Conservation (phyloP, 2,329 filamentous ascomycete genomes). For the Fusarium coicis region DNA sequence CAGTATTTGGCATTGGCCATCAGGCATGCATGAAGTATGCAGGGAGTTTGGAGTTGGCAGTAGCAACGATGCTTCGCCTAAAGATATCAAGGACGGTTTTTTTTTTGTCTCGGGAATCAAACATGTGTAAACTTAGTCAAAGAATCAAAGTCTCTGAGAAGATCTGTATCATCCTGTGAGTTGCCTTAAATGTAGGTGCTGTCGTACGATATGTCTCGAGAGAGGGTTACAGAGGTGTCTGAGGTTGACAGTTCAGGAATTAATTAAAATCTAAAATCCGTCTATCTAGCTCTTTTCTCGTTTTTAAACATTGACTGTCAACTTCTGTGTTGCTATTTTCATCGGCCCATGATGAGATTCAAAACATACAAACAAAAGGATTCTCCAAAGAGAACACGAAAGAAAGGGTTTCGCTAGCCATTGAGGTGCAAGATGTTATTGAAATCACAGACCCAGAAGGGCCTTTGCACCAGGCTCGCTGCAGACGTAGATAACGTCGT, state of each 20-base stretch:
- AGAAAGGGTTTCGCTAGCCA: constrained; percentile 15
- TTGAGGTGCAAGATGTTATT: background rate
- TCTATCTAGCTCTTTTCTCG: constrained; percentile 25
- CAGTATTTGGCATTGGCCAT: constrained; percentile 10
- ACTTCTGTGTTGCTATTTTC: background rate
- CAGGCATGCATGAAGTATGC: background rate
- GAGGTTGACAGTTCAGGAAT: background rate
- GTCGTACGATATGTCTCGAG: background rate
- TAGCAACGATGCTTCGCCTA: background rate
- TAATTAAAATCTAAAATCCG: background rate
- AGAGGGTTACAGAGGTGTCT: background rate
- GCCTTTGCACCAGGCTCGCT: constrained; percentile 89
- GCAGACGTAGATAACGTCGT: constrained; percentile 94
- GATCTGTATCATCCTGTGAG: background rate
- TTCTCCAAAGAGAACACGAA: constrained; percentile 33
- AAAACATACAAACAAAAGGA: constrained; percentile 27
- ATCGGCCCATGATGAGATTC: background rate
- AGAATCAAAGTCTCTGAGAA: background rate
- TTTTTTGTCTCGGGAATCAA: background rate
- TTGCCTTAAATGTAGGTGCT: background rate
- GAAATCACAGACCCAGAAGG: constrained; percentile 60
- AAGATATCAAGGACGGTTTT: background rate
- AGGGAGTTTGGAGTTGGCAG: constrained; percentile 22
- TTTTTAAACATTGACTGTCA: background rate
- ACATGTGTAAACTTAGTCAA: background rate